These are phyloP conservation scores for Globisporangium paddicum DNA, from an alignment of 352 stramenopile species.

Conservation along the genomic window DNA sequence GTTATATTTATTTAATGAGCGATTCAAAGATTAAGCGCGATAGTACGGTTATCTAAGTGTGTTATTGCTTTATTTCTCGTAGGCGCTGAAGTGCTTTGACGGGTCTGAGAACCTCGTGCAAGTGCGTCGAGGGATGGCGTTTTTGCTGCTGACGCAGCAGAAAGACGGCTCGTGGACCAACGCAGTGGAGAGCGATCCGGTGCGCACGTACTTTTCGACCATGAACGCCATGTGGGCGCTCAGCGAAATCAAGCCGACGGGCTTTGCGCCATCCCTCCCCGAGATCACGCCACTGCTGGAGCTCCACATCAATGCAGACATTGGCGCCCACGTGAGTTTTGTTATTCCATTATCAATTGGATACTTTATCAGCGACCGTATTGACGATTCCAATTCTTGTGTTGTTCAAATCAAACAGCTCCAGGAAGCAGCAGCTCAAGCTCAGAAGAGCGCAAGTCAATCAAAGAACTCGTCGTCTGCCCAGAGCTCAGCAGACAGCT, in stretches of 20 bases:
- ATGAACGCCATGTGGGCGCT: conserved; percentile 46
- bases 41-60: background rate
- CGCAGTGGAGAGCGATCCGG: conserved; percentile 15
- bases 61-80: background rate
- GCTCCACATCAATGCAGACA: conserved; percentile 54
- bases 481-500: background rate
- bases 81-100: conserved; percentile 75
- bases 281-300: conserved; percentile 49
- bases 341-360: background rate
- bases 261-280: conserved; percentile 63
- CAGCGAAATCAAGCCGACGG: conserved; percentile 32
- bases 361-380: background rate
- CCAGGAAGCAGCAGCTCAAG: background rate
- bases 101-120: conserved; percentile 61
- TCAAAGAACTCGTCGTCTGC: background rate
- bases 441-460: background rate
- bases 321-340: conserved; percentile 11
- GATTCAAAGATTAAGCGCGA: background rate
- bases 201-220: conserved; percentile 43
- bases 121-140: conserved; percentile 63
- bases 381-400: background rate
- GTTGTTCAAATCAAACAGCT: background rate
- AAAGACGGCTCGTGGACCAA: conserved; percentile 55
- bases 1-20: background rate
- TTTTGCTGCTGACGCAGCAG: conserved; percentile 53